A percentile compares a stretch with the other conserved stretches of the same genome.
phyloP scores from a whole-genome alignment of 2,329 filamentous ascomycete genomes.

The Dactylellina drechsleri region DNA sequence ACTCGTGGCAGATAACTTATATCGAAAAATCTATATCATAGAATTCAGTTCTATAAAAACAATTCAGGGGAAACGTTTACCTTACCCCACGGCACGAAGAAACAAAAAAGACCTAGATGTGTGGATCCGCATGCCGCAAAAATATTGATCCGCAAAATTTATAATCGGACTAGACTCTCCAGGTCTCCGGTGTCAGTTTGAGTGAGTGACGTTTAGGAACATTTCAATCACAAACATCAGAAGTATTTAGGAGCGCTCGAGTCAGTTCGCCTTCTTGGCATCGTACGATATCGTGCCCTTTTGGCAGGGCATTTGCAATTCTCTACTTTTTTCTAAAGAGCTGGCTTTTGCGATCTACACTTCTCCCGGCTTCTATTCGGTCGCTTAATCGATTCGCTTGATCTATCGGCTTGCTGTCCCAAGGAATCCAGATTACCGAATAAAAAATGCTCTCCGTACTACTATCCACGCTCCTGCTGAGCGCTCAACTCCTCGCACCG shows the following conservation, averaged over 20 bases:
- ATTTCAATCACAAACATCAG: conserved; percentile 17
- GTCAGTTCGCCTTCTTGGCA: conserved; percentile 16
- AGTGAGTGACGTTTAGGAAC: conserved; percentile 13
- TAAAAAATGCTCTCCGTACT: conserved; percentile 20
- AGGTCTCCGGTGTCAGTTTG: conserved; percentile 25
- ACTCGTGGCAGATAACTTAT: conserved; percentile 37
- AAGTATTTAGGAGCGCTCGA: conserved; percentile 18
- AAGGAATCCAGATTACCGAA: neutral
- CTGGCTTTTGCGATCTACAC: neutral
- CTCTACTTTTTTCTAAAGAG: neutral
- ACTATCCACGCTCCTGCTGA: conserved; percentile 44
- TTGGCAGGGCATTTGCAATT: conserved; percentile 20
- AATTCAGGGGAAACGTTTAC: neutral
- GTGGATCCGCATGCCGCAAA: conserved; percentile 1
- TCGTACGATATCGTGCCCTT: conserved; percentile 31
- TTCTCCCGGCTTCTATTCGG: too few relatives aligned
- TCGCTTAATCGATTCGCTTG: too few relatives aligned
- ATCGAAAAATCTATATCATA: conserved; percentile 44
- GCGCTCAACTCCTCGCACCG: conserved; percentile 8
- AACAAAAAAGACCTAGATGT: conserved; percentile 7
- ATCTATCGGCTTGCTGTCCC: too few relatives aligned
- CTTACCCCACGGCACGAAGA: neutral
- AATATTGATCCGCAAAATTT: conserved; percentile 3
- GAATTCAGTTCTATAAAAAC: conserved; percentile 9
- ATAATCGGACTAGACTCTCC: conserved; percentile 32